Evolutionary conservation across 129 eudicot species (phyloP), one percentile per base, ranked within the genome.

Genomic region (Solidago caesia): DNA sequence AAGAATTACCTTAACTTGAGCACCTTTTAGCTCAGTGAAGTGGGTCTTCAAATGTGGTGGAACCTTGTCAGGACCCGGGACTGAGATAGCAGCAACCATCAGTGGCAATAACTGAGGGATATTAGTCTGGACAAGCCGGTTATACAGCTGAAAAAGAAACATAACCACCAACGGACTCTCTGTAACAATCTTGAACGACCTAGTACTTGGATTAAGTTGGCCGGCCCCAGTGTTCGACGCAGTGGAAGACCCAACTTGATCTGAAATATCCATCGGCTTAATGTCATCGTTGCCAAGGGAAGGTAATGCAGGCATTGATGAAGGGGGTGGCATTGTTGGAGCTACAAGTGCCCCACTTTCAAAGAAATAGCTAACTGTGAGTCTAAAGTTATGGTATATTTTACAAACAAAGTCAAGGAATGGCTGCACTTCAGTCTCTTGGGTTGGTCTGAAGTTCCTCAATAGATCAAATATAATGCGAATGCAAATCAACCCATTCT

Each of bases 101-200:
- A 90, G 75, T 9, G 98, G 98, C 86, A 94, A 77, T 68, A 90
- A 79, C 72, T 86, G 92, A 62, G 97, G 98, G 62, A 94, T 94
- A 77, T 94, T 94, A 63, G 97, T 90, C 87, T 94, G 98, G 55
- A 94, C 98, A 76, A 94, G 97, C 80, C 97, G 87, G 67, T 88
- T 80, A 84, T 94, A 94, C 81, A 94, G 33, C 89, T 94, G 98
- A 85, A 94, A 94, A 60, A 94, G 83, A 79, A 94, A 94, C 98
- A 94, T 94, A 67, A 90, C 98, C 72, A 94, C 98, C 91, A 94
- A 68, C 0, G 98, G 98, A 75, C 97, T 94, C 89, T 94, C 98
- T 2, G 98, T 94, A 16, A 94, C 97, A 78, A 94, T 85, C 84
- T 94, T 94, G 71, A 94, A 94, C 2, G 98, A 94, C 71, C 96